A percentile compares a stretch with the other conserved stretches of the same genome.
phyloP scores from a whole-genome alignment of 257 asterid species.

The Nicotiana paniculata region DNA sequence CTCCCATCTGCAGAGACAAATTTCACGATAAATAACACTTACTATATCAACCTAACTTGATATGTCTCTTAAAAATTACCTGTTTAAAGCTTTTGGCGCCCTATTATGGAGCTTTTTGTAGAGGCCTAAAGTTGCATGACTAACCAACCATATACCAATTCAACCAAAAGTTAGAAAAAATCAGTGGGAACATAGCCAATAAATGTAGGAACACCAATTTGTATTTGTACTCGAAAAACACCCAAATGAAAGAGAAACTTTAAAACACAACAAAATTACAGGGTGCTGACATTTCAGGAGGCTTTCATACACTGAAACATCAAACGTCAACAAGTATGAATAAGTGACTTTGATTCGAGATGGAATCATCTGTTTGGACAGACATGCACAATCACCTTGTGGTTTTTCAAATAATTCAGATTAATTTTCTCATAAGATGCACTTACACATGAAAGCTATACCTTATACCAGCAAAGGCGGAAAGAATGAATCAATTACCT shows the following conservation, averaged over 20 bases:
- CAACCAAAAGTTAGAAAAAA: conserved; percentile 12
- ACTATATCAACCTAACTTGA: background rate
- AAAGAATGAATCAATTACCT: conserved; percentile 35
- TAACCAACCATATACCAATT: conserved; percentile 20
- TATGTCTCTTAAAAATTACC: conserved; percentile 33
- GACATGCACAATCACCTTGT: background rate
- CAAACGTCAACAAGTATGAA: background rate
- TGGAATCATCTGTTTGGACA: background rate
- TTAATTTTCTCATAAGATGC: background rate
- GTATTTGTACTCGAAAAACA: background rate
- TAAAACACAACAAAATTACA: background rate
- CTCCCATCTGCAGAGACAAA: conserved; percentile 77
- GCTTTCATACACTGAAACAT: background rate
- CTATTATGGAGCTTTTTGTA: conserved; percentile 69
- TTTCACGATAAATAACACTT: background rate
- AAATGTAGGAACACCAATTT: background rate
- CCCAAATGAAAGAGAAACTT: background rate
- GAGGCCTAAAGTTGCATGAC: conserved; percentile 96
- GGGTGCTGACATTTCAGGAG: conserved; percentile 6
- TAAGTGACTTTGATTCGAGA: background rate
- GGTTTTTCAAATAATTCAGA: background rate
- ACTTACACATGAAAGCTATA: background rate
- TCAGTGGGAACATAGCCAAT: background rate
- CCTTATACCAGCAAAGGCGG: background rate
- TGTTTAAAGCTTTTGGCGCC: conserved; percentile 79